These are phyloP conservation scores for Aspergillus sp. DNA, from an alignment of 2,329 filamentous ascomycete genomes.

Conservation along the genomic window DNA sequence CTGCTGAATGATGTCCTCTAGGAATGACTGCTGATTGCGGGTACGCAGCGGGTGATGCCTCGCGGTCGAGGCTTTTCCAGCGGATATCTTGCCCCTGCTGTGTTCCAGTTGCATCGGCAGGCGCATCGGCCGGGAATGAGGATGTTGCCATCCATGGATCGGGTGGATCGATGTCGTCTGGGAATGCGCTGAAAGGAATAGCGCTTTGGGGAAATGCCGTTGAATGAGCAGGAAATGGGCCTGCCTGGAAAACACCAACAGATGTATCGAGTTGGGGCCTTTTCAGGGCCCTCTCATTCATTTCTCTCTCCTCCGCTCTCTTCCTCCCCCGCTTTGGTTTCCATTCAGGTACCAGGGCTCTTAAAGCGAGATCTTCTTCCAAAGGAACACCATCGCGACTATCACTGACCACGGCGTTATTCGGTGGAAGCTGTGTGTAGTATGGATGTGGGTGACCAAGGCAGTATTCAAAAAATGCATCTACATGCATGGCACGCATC, in stretches of 20 bases:
- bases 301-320: conserved; percentile 61
- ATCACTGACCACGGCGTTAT: conserved; percentile 61
- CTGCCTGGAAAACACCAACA: conserved; percentile 48
- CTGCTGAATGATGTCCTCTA: conserved; percentile 33
- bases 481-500: conserved; percentile 96
- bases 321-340: conserved; percentile 62
- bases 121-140: conserved; percentile 44
- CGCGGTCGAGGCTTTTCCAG: conserved; percentile 53
- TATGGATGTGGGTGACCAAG: conserved; percentile 76
- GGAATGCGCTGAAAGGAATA: conserved; percentile 54
- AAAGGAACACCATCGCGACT: conserved; percentile 77
- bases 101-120: conserved; percentile 27
- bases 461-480: conserved; percentile 91
- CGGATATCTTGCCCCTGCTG: conserved; percentile 37
- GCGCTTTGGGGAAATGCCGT: conserved; percentile 53
- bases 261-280: conserved; percentile 61
- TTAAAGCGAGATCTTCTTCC: conserved; percentile 85
- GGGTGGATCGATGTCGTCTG: conserved; percentile 52
- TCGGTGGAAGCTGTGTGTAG: conserved; percentile 71
- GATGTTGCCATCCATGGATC: conserved; percentile 42
- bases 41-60: conserved; percentile 67
- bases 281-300: conserved; percentile 55
- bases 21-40: conserved; percentile 78
- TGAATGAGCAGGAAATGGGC: conserved; percentile 42
- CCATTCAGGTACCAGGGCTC: conserved; percentile 77